Base-by-base conservation (phyloP, 306 rosid species). In the Hippophae rhamnoides region DNA sequence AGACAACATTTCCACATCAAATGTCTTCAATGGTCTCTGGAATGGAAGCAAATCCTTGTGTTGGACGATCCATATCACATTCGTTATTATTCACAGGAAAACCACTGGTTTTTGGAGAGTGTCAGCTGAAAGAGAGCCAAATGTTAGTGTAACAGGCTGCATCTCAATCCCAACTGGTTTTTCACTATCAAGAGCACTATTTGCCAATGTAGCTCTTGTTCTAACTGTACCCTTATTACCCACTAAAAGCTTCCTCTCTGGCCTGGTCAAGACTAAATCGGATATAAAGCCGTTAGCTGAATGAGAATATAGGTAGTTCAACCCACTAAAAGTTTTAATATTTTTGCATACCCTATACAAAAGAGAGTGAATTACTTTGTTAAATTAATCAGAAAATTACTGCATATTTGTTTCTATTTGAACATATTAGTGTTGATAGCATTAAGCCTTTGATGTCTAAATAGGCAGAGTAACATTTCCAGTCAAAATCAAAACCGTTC, bases 1-100 rank as follows among this genome's bases (percentile, higher is more conserved):
- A 55, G 45, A 52, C 65, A 11, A 89, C 96, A 94, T 85, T 89
- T 71, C 96, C 94, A 18, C 74, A 85, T 47, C 90, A 85, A 69
- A 89, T 83, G 56, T 89, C 96, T 80, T 89, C 85, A 71, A 89
- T 79, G 61, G 96, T 94, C 64, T 89, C 86, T 10, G 86, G 65
- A 40, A 89, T 70, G 43, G 96, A 81, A 76, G 96, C 81, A 72
- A 89, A 89, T 42, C 96, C 94, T 64, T 55, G 59, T 0, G 90
- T 77, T 9, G 96, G 94, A 23, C 38, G 62, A 59, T 85, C 96
- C 73, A 18, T 18, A 18, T 89, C 90, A 73, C 66, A 76, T 57
- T 81, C 88, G 61, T 71, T 57, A 6, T 65, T 62, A 10, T 72
- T 80, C 42, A 27, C 54, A 6, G 85, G 71, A 78, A 87, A 84